Base-by-base conservation (phyloP, 1,284 basidiomycete genomes). In the Ceratobasidium sp. region DNA sequence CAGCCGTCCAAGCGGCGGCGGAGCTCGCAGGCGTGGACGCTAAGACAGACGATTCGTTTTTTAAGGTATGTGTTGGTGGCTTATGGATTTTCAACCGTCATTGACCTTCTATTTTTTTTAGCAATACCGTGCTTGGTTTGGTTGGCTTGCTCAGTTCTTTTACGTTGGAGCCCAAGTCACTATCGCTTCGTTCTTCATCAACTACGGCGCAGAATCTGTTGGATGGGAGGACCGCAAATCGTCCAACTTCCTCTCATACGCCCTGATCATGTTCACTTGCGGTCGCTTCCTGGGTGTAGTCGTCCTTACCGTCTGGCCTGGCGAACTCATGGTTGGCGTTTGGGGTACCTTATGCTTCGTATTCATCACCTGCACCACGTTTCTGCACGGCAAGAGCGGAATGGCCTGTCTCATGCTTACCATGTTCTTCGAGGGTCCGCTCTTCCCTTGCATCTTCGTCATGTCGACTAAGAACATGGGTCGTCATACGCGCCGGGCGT, bases 101-200 rank as follows among this genome's bases (percentile, higher is more conserved):
- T 26, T 40, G 6, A 44, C 13, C 20, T 26, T n/a, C 17, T 42
- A 13, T 33, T 40, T 59, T n/a, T n/a, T 33, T 20, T 38, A 77
- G 74, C 74, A 77, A 77, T 67, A 77, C 38, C 74, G 74, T 26
- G 74, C 59, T 7, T 77, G 40, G 13, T 77, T 84, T 67, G 87
- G 87, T 59, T 84, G 85, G 79, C 77, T 86, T 54, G 82, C 83
- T 56, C 86, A 87, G 81, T 86, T 85, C 65, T 15, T 68, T 15
- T 85, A 87, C 81, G 86, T 86, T 66, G 86, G 86, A 15, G 83
- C 84, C n/a, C 85, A 87, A 80, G 87, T 88, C 65, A 84, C 86
- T 10, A 84, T 87, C 67, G 88, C 86, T 15, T 81, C 86, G 50
- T 86, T 88, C 81, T 86, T 88, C 82, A 83, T 88, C 81, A 86